Evolutionary conservation across 2,329 filamentous ascomycete genomes (phyloP), one percentile per base, ranked within the genome.

Genomic region (Penicillium sp.): DNA sequence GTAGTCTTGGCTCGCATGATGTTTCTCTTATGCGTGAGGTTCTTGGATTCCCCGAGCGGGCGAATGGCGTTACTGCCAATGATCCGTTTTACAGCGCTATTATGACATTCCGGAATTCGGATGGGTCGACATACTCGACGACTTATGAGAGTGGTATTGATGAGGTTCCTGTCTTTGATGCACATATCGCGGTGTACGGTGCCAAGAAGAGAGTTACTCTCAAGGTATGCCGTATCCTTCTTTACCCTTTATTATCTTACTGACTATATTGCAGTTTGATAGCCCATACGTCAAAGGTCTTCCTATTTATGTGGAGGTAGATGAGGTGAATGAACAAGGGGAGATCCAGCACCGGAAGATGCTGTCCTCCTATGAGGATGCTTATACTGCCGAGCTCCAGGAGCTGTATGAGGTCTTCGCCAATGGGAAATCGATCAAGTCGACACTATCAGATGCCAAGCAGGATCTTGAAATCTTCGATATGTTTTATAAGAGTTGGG

Each of bases 321-420:
- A 61, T 8, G 59, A 63, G 29, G 25, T 56, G 3, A 60, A 62
- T 41, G 61, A 59, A 40, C 49, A 62, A 2, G 63, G 61, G 2
- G 55, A 59, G 20, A 47, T 58, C 18, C 69, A 75, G 50, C 75
- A 76, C 57, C 65, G 70, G 0, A 68, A 54, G 1, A 66, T 81
- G 1, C 62, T 76, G 18, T 73, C 69, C n/a, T 78, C 78, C 0
- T 85, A 81, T 42, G 68, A 79, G 58, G 77, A 79, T 64, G 68
- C 77, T 1, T 79, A 76, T 55, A 77, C 76, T 6, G 60, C 69
- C 0, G 75, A 79, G 63, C 54, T 79, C 42, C 65, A 69, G 60
- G 71, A 74, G 54, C 42, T 77, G 50, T 68, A 75, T 57, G 68
- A 69, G 14, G 67, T 67, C 31, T 58, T 76, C 22, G 68, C 66